phyloP scores from a whole-genome alignment of 176 grass and related monocot species.

The Oryza meridionalis region DNA sequence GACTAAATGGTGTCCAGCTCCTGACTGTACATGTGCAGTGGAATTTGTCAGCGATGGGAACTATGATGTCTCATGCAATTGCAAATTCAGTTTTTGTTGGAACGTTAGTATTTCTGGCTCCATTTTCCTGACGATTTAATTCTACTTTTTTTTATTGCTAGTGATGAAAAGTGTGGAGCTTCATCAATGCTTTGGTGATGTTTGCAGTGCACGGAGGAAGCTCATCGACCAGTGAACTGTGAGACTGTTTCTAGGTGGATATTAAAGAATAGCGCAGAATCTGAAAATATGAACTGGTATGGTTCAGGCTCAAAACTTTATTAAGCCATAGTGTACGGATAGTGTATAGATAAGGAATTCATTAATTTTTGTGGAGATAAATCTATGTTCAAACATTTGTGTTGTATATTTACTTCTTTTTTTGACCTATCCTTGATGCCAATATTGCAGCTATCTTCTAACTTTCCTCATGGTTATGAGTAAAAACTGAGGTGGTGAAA shows the following conservation, averaged over 20 bases:
- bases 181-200: constrained; percentile 28
- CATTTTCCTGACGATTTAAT: background rate
- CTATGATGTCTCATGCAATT: constrained; percentile 79
- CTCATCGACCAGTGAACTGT: constrained; percentile 89
- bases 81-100: constrained; percentile 86
- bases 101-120: constrained; percentile 65
- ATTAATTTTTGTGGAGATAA: background rate
- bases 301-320: constrained; percentile 20
- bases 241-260: constrained; percentile 84
- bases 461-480: background rate
- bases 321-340: constrained; percentile 4
- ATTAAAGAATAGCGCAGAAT: constrained; percentile 94
- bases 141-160: background rate
- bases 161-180: background rate
- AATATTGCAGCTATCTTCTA: background rate
- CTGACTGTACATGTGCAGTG: constrained; percentile 86
- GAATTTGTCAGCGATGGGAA: constrained; percentile 72
- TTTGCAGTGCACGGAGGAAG: constrained; percentile 91
- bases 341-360: background rate
- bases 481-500: background rate
- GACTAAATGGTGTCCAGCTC: constrained; percentile 97
- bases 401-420: background rate
- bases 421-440: background rate
- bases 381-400: background rate
- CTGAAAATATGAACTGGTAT: constrained; percentile 99